A percentile compares a stretch with the other conserved stretches of the same genome.
Evolutionary conservation across 1,284 basidiomycete species (phyloP).

Genomic region (Sporisorium reilianum): DNA sequence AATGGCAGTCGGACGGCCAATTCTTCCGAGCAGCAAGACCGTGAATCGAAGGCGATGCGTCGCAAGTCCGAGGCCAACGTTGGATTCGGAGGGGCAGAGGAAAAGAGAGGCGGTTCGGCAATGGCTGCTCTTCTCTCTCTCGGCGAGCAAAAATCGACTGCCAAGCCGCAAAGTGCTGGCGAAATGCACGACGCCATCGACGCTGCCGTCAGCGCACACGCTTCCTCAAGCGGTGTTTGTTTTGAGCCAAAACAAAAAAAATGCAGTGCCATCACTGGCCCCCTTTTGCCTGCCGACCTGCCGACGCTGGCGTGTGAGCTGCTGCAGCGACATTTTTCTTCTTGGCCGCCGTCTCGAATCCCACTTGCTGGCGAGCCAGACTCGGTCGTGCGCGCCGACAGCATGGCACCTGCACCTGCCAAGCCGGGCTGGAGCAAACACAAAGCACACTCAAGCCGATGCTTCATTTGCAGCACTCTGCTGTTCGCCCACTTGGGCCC

Average conservation of each 20-base stretch:
- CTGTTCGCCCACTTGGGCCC: too few species aligned
- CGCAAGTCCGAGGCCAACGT: conserved; percentile 13
- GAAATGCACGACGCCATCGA: conserved; percentile 14
- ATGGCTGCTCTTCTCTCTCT: too few species aligned
- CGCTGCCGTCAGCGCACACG: conserved; percentile 6
- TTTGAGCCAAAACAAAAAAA: not conserved
- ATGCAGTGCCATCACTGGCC: too few species aligned
- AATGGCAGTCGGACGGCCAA: not conserved
- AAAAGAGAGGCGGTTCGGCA: conserved; percentile 12
- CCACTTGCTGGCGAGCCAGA: conserved; percentile 1
- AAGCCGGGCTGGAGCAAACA: not conserved
- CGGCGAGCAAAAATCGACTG: conserved; percentile 1
- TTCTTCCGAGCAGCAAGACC: too few species aligned
- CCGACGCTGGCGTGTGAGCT: not conserved
- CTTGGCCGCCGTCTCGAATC: not conserved
- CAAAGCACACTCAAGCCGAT: not conserved
- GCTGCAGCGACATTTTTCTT: too few species aligned
- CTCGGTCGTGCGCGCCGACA: not conserved
- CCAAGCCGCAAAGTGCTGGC: not conserved
- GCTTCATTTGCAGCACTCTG: too few species aligned
- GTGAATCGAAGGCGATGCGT: not conserved
- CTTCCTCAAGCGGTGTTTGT: not conserved
- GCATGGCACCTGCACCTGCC: not conserved
- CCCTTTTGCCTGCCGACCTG: not conserved
- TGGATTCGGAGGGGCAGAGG: too few species aligned